Conservation (phyloP, 2,329 filamentous ascomycete genomes). For the Biscogniauxia sp. region DNA sequence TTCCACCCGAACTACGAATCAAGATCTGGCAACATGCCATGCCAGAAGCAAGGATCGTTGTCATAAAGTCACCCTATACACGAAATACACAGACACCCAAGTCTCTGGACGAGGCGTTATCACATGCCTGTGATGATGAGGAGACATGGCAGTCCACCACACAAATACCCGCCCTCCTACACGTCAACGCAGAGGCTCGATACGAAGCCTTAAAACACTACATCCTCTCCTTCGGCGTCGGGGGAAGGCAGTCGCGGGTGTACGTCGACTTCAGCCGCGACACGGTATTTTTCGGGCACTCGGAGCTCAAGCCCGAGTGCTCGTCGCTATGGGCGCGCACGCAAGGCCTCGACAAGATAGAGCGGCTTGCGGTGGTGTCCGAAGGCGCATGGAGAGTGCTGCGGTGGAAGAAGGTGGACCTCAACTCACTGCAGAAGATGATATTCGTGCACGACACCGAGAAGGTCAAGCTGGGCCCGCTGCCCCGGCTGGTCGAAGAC, state of each 20-base stretch:
- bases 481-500: slow-evolving; percentile 29
- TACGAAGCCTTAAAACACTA: slow-evolving; percentile 33
- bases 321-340: slow-evolving; percentile 28
- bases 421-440: slow-evolving; percentile 29
- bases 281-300: slow-evolving; percentile 31
- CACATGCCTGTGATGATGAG: slow-evolving; percentile 11
- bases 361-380: slow-evolving; percentile 31
- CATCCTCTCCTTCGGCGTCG: slow-evolving; percentile 27
- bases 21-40: slow-evolving; percentile 34
- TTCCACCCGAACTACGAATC: slow-evolving; percentile 33
- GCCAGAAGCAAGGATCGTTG: slow-evolving; percentile 29
- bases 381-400: slow-evolving; percentile 33
- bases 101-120: slow-evolving; percentile 28
- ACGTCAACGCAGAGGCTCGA: slow-evolving; percentile 33
- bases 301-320: slow-evolving; percentile 29
- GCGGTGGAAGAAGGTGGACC: slow-evolving; percentile 27
- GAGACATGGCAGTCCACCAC: slow-evolving; percentile 31
- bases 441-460: slow-evolving; percentile 33
- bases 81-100: slow-evolving; percentile 11
- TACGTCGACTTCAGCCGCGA: slow-evolving; percentile 33
- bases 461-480: slow-evolving; percentile 21
- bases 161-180: slow-evolving; percentile 31
- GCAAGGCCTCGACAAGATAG: slow-evolving; percentile 24
- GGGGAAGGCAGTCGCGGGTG: slow-evolving; percentile 23
- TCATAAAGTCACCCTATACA: slow-evolving; percentile 26